Percentiles rank a stretch among this genome's conserved stretches.
Conservation (phyloP, 345 rosid genomes). For the Melaleuca quinquenervia region DNA sequence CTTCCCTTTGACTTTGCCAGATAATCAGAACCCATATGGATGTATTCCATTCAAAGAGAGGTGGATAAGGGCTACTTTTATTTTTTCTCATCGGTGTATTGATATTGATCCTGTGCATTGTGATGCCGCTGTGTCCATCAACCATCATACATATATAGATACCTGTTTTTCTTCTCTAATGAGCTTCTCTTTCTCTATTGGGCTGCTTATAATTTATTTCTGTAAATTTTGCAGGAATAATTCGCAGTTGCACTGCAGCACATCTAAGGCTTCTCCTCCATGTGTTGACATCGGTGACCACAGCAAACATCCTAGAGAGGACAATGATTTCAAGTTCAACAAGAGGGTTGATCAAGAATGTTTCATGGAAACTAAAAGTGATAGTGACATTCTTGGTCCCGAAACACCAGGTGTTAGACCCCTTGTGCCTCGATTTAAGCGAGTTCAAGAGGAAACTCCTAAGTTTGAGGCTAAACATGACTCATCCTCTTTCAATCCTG, state of each 20-base stretch:
- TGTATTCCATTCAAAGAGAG: background rate
- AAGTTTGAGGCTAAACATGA: slow-evolving; percentile 13
- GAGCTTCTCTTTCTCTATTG: background rate
- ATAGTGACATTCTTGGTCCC: slow-evolving; percentile 44
- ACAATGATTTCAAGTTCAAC: slow-evolving; percentile 5
- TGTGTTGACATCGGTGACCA: slow-evolving; percentile 8
- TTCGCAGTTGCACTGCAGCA: background rate
- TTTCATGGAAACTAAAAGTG: slow-evolving; percentile 6
- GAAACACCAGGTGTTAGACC: slow-evolving; percentile 67
- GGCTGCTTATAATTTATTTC: background rate
- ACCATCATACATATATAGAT: background rate
- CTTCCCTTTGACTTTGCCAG: background rate
- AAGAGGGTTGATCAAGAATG: slow-evolving; percentile 6
- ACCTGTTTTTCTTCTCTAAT: background rate
- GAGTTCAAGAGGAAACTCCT: slow-evolving; percentile 42
- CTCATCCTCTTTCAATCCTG: slow-evolving; percentile 19
- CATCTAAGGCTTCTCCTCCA: slow-evolving; percentile 3
- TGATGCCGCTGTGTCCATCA: background rate
- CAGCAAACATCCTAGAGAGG: slow-evolving; percentile 12
- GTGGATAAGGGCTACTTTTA: background rate
- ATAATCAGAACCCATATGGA: background rate
- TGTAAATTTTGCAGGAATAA: slow-evolving; percentile 30
- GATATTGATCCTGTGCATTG: background rate
- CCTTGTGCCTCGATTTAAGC: slow-evolving; percentile 49
- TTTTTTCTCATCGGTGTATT: background rate